Evolutionary conservation across 2,329 filamentous ascomycete genomes (phyloP), one percentile per base, ranked within the genome.

Genomic region (Colletotrichum viniferum): DNA sequence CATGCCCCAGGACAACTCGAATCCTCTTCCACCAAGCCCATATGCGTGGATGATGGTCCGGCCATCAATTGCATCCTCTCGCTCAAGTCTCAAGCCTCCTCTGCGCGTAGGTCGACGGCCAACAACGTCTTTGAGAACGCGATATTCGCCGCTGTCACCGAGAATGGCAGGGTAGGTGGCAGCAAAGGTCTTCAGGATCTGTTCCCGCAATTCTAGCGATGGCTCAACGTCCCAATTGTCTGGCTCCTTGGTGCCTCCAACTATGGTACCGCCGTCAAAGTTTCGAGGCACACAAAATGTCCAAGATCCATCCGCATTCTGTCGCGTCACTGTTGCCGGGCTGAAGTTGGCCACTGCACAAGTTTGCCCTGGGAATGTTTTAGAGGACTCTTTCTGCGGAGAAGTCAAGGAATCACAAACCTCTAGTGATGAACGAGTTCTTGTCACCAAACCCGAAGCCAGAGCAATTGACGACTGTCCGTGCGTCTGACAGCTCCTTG

Each of bases 211-310:
- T 62, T 87, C 86, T 2, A 77, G 73, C 0, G 86, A 89, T 2
- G 91, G 88, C 21, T 86, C 82, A 0, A 86, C 81, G 62, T 89
- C 85, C 89, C 89, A 92, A 80, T 92, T 85, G 71, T 89, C 83
- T 1, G 87, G 86, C 79, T 93, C 89, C 80, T 93, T 93, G 12
- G 92, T 94, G 0, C 92, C 92, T 7, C 92, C 92, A 24, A 94
- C 89, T 52, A 94, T 86, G 0, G 92, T 94, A 4, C 92, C 92
- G 4, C 92, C 92, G 38, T 90, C 86, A 30, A 92, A 89, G 10
- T 88, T 89, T 4, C 92, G 87, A 1, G 92, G 91, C 7, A 94
- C 90, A 61, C 88, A 88, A 77, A 94, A 93, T 1, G 88, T 87
- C 90, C 91, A 93, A 10, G 85, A 88, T 0, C 92, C 92, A 79